Evolutionary conservation across 1,284 basidiomycete genomes (phyloP), one percentile per base, ranked within the genome.

Genomic region (Coniferiporia weirii): DNA sequence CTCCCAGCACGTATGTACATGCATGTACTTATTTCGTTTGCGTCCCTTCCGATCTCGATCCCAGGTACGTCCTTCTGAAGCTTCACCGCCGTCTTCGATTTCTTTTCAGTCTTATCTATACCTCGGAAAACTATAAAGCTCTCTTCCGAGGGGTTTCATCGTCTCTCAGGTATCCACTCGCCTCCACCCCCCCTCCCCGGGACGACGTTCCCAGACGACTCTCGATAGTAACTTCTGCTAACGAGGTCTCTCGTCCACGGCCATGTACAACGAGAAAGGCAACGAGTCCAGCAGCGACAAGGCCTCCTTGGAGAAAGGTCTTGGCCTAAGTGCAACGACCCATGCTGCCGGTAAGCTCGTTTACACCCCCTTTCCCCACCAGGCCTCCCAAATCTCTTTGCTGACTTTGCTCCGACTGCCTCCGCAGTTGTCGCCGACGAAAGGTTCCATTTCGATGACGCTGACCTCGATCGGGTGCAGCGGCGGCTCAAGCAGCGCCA

Each of bases 401-500:
- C 36, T 53, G 51, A 53, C 32, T 49, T 54, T n/a, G 38, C 36
- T 38, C 12, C 36, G n/a, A n/a, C n/a, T n/a, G n/a, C 27, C 27
- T 27, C 27, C 36, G 19, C 56, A 61, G 60, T 61, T 52, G 60
- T 62, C 40, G 40, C 47, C 15, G 61, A 62, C 48, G 57, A 59
- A 34, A 48, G 54, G 22, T 66, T 64, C 45, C 66, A 65, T 60
- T 79, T 84, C 63, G 79, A 84, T 65, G 75, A 73, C n/a, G 75
- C 78, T 55, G 84, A 86, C 66, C 73, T 83, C 47, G 84, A 86
- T 65, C 75, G 72, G 22, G 83, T 85, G 9, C 83, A 87, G 64
- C 78, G 85, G 36, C 75, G 77, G 27, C 73, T 88, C 48, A 83
- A 85, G 70, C 83, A 87, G 70, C 80, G 85, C 40, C 85, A 87